A percentile compares a stretch with the other conserved stretches of the same genome.
Conservation (phyloP, 495 filamentous ascomycete genomes). For the Collariella sp. region DNA sequence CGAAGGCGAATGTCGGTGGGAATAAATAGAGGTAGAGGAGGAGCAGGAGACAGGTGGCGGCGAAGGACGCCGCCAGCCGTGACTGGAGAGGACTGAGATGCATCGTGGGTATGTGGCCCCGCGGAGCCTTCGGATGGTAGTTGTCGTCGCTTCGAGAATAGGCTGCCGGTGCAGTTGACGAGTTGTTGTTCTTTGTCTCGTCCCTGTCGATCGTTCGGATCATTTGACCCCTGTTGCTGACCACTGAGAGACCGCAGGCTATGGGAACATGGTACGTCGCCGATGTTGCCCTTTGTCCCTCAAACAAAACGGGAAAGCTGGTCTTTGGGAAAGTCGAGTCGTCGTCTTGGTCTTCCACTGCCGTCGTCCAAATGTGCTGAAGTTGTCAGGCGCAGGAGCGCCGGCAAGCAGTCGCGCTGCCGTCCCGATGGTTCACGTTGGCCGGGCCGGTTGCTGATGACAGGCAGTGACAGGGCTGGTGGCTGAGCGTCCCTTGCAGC, state of each 20-base stretch:
- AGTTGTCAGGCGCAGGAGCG: too few relatives aligned
- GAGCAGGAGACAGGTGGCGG: conserved; percentile 47
- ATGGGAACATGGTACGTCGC: conserved; percentile 4
- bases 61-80: conserved; percentile 56
- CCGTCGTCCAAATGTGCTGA: too few relatives aligned
- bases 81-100: conserved; percentile 59
- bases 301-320: background rate
- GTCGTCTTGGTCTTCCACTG: background rate
- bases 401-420: too few relatives aligned
- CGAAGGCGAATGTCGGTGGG: conserved; percentile 50
- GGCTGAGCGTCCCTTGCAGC: too few relatives aligned
- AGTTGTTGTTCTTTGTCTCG: background rate
- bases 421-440: too few relatives aligned
- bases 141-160: conserved; percentile 6
- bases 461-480: too few relatives aligned
- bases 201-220: conserved; percentile 10
- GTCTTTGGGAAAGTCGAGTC: too few relatives aligned
- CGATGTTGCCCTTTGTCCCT: background rate
- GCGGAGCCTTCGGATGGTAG: conserved; percentile 14
- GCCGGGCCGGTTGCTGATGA: too few relatives aligned
- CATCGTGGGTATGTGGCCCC: conserved; percentile 43
- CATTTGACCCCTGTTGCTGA: conserved; percentile 4
- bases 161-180: background rate
- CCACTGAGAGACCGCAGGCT: conserved; percentile 10
- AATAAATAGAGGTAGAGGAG: conserved; percentile 49